Evolutionary conservation across 2,329 filamentous ascomycete genomes (phyloP), one percentile per base, ranked within the genome.

Genomic region (Epicoccum sorghinum): DNA sequence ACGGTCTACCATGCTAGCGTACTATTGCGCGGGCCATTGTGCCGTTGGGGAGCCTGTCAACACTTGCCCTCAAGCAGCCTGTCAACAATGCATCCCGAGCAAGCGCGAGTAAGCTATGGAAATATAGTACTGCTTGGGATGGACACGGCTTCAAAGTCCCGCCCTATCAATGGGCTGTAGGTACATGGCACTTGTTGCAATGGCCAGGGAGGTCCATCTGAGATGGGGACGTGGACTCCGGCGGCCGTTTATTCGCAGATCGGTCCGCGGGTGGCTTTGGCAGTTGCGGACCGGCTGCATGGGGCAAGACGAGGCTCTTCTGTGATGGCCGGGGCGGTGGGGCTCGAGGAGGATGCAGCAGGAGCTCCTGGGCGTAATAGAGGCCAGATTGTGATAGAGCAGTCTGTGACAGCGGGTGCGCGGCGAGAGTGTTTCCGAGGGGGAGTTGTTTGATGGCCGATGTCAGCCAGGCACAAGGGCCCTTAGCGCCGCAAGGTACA

Each of bases 1-100:
- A 60, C 57, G 42, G 32, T 47, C 41, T 49, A 57, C 55, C 39
- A 29, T 47, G 54, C 46, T 52, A 54, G 40, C 45, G 47, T 51
- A 14, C 44, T 29, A 49, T 55, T 44, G 56, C 42, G 10, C 40
- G 47, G 50, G 38, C 32, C n/a, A 18, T 38, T 8, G 47, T 30
- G 47, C 53, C 47, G 47, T 47, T 50, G 42, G 37, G 36, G 41
- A 49, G 46, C 41, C 36, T 24, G 25, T 47, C 29, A 41, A 50
- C 41, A 29, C 22, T 3, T 12, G 36, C 25, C 36, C 32, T 50
- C 4, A 29, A 29, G 27, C 27, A 9, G 9, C 27, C 6, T 29
- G 27, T 29, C 27, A 18, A 18, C 18, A 18, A 18, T 18, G 18
- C 18, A 18, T 18, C 18, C 18, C 18, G 22, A 39, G 38, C 46